phyloP scores from a whole-genome alignment of 257 asterid species.

The Primulina tabacum region DNA sequence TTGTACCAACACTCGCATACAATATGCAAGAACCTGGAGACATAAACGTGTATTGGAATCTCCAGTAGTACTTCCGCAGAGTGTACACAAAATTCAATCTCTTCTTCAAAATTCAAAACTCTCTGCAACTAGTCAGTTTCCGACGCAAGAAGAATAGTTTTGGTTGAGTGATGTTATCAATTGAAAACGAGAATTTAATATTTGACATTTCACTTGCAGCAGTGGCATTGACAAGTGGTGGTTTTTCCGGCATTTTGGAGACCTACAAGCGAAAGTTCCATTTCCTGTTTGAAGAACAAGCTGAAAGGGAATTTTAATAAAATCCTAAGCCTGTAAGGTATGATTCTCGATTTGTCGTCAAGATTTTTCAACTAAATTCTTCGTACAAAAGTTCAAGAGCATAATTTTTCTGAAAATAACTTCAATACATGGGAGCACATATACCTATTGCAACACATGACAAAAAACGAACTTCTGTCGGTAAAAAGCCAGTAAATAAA shows the following conservation, averaged over 20 bases:
- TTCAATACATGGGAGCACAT: too few relatives aligned
- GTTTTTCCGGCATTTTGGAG: conserved; percentile 89
- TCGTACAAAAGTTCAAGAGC: too few relatives aligned
- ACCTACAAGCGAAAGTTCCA: conserved; percentile 90
- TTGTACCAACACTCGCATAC: too few relatives aligned
- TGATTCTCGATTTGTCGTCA: background rate
- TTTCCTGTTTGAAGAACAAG: conserved; percentile 91
- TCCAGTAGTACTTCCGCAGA: background rate
- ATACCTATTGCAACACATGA: too few relatives aligned
- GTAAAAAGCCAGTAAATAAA: too few relatives aligned
- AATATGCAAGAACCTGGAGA: too few relatives aligned
- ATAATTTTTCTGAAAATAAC: too few relatives aligned
- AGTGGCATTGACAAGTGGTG: conserved; percentile 81
- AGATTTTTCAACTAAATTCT: background rate
- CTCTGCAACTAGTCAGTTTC: background rate
- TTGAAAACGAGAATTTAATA: background rate
- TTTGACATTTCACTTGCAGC: conserved; percentile 53
- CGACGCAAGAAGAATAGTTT: background rate
- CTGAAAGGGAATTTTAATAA: conserved; percentile 32
- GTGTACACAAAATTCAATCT: background rate
- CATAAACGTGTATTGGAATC: background rate
- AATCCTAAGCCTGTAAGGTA: background rate
- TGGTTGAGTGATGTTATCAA: too few relatives aligned
- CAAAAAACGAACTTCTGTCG: too few relatives aligned
- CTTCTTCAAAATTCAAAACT: background rate